phyloP scores from a whole-genome alignment of 495 filamentous ascomycete genomes.

The Tuber borchii region DNA sequence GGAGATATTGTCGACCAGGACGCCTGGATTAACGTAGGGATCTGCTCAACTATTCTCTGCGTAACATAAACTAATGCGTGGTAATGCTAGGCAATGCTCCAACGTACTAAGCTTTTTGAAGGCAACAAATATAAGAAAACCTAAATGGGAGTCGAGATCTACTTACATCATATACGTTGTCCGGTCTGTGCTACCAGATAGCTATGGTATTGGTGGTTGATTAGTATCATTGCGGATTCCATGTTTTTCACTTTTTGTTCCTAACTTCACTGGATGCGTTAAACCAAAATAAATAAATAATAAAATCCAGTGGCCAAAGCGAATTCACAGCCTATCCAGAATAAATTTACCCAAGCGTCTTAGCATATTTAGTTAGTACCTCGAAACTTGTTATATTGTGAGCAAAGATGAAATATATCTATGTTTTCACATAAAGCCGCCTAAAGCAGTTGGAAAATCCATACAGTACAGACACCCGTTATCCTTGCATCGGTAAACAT shows the following conservation, averaged over 20 bases:
- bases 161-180: not conserved
- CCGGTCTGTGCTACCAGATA: not conserved
- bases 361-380: not conserved
- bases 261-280: not conserved
- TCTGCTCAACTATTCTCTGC: not conserved
- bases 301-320: not conserved
- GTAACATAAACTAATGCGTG: not conserved
- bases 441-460: not conserved
- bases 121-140: conserved; percentile 1
- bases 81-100: not conserved
- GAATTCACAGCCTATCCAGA: not conserved
- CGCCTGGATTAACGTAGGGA: not conserved
- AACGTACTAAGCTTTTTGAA: not conserved
- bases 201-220: not conserved
- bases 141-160: not conserved
- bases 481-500: not conserved
- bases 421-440: not conserved
- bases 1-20: not conserved
- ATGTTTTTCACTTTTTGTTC: not conserved
- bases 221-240: not conserved
- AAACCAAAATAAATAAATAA: not conserved
- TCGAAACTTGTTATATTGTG: not conserved
- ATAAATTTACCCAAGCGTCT: not conserved
- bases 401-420: not conserved
- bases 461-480: not conserved